phyloP scores from a whole-genome alignment of 768 basidiomycete species.

The Pilatotrama ljubarskyi region DNA sequence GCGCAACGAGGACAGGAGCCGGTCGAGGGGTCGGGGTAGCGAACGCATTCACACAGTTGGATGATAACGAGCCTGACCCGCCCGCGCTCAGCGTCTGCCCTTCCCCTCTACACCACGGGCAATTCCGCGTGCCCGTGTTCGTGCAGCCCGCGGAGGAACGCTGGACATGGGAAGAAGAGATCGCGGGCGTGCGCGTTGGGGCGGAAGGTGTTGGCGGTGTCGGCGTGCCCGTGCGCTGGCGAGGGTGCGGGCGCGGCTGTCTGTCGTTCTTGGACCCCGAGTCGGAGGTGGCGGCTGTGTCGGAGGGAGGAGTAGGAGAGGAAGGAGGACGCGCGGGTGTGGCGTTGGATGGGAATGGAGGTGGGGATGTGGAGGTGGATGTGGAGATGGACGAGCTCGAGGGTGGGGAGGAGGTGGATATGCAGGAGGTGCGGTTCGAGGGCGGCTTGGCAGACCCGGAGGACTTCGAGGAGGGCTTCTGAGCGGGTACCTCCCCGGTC shows the following conservation, averaged over 20 bases:
- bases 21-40: too few relatives aligned
- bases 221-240: slow-evolving; percentile 61
- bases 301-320: too few relatives aligned
- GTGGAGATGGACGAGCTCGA: background rate
- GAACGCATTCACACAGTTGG: background rate
- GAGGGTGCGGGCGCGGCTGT: slow-evolving; percentile 66
- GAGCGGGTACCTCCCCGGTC: background rate
- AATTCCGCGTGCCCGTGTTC: slow-evolving; percentile 41
- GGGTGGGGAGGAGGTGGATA: background rate
- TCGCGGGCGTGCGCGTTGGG: slow-evolving; percentile 55
- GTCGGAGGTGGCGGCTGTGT: background rate
- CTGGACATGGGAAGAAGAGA: slow-evolving; percentile 59
- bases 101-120: slow-evolving; percentile 33
- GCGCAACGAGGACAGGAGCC: background rate
- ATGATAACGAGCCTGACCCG: slow-evolving; percentile 1
- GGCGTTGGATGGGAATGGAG: background rate
- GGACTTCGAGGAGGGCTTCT: slow-evolving; percentile 24
- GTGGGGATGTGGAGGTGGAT: slow-evolving; percentile 1
- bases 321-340: background rate
- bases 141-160: slow-evolving; percentile 60
- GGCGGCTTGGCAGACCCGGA: slow-evolving; percentile 16
- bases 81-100: slow-evolving; percentile 53
- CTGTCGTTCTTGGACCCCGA: slow-evolving; percentile 53
- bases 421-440: slow-evolving; percentile 13
- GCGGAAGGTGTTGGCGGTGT: slow-evolving; percentile 29